phyloP scores from a whole-genome alignment of 2,329 filamentous ascomycete genomes.

The Chaetomium globosum region DNA sequence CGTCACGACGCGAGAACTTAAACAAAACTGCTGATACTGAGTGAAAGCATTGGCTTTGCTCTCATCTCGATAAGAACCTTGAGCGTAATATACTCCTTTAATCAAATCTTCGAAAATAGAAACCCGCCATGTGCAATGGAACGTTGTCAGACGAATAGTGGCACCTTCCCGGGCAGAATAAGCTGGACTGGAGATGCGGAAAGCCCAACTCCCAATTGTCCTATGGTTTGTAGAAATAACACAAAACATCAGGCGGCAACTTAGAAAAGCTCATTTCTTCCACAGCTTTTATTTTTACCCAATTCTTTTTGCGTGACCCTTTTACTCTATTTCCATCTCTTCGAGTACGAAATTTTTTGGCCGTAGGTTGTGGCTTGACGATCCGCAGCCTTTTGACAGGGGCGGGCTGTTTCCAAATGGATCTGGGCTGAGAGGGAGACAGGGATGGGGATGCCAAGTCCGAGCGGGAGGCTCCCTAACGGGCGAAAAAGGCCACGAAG shows the following conservation, averaged over 20 bases:
- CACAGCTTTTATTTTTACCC: no score
- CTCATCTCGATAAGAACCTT: background rate
- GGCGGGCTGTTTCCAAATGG: background rate
- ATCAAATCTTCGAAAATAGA: background rate
- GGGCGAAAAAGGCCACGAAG: conserved; percentile 38
- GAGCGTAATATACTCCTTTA: background rate
- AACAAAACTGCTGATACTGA: background rate
- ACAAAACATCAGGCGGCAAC: no score
- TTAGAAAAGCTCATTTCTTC: no score
- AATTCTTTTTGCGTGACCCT: no score
- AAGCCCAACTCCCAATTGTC: no score
- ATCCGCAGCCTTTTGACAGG: conserved; percentile 4
- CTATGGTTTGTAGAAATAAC: no score
- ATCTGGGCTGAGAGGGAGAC: background rate
- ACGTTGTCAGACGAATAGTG: background rate
- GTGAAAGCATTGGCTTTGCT: background rate
- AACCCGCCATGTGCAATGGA: conserved; percentile 3
- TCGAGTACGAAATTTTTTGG: background rate
- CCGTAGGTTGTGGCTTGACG: conserved; percentile 8
- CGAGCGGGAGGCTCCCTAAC: conserved; percentile 16
- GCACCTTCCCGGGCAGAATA: no score
- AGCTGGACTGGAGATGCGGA: no score
- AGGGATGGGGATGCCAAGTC: conserved; percentile 26
- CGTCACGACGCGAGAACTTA: background rate
- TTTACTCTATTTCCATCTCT: no score